Base-by-base conservation (phyloP, 441 rosid species). In the Populus hybrid region DNA sequence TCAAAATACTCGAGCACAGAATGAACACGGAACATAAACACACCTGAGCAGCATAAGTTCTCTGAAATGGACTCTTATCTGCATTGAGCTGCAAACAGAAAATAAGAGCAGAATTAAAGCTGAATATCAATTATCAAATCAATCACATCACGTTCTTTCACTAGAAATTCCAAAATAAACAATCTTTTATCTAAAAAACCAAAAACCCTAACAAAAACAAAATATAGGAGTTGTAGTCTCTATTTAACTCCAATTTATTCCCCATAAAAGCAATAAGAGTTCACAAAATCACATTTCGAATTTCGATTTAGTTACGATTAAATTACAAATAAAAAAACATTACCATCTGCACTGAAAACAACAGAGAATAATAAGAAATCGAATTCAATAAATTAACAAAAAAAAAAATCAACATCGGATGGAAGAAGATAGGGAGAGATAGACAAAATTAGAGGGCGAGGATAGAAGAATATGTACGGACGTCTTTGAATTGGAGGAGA, bases 21-120 rank as follows among this genome's bases (percentile, higher is more conserved):
- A 36, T 5, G n/a, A 6, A 76, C 10, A 54, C 4, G 26, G 63
- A 66, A 69, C 35, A 69, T 14, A 67, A 73, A 42, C 61, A 21
- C 67, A 95, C 95, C 97, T 95, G 98, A 73, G 92, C 83, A 76
- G 97, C 99, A 85, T 93, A 95, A 83, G 97, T 86, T 82, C 98
- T 89, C 81, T 93, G 98, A 83, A 95, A 95, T 1, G 95, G 97
- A 61, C 98, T 95, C 85, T 92, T 93, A 77, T 91, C 99, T 7
- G 89, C 77, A 80, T 93, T 95, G 26, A 95, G 94, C 99, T 95
- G 95, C 66, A 42, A 84, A 90, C 54, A n/a, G 34, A 75, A 77
- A 74, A 80, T 5, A 66, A 21, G n/a, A 35, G 20, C 26, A 71
- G 16, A 34, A 35, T 38, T 64, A 28, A 63, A n/a, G 50, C 5